A percentile compares a stretch with the other conserved stretches of the same genome.
phyloP scores from a whole-genome alignment of 441 rosid genomes.

The Brassica hybrid region DNA sequence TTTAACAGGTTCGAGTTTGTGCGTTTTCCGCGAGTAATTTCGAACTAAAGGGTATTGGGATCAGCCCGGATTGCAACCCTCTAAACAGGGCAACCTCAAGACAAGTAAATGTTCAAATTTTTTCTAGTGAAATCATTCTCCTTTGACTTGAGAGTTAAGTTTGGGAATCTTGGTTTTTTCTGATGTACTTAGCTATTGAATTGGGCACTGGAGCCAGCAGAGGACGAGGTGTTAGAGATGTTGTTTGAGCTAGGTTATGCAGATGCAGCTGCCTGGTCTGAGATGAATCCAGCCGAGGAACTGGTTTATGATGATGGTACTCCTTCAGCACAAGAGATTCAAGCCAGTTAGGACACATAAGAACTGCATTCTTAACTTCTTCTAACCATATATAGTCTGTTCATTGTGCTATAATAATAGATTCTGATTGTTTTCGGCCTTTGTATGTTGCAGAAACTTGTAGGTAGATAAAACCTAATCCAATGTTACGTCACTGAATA shows the following conservation, averaged over 20 bases:
- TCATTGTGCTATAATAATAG: background rate
- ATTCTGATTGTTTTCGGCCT: background rate
- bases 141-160: background rate
- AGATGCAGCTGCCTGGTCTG: constrained; percentile 85
- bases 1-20: constrained; percentile 75
- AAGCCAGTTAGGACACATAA: constrained; percentile 13
- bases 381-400: constrained; percentile 15
- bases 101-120: constrained; percentile 57
- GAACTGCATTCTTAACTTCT: background rate
- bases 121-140: constrained; percentile 4
- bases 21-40: constrained; percentile 75
- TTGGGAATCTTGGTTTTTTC: constrained; percentile 17
- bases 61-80: constrained; percentile 93
- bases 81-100: constrained; percentile 65
- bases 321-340: constrained; percentile 30
- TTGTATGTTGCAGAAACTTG: constrained; percentile 6
- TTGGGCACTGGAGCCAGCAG: constrained; percentile 97
- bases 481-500: background rate
- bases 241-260: constrained; percentile 80
- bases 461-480: constrained; percentile 18
- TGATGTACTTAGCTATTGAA: constrained; percentile 60
- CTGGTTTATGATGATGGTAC: constrained; percentile 44
- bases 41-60: constrained; percentile 77
- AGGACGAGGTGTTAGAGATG: constrained; percentile 66
- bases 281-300: constrained; percentile 62